These are phyloP conservation scores for Alternaria sp. DNA, from an alignment of 2,329 filamentous ascomycete genomes.

Conservation along the genomic window DNA sequence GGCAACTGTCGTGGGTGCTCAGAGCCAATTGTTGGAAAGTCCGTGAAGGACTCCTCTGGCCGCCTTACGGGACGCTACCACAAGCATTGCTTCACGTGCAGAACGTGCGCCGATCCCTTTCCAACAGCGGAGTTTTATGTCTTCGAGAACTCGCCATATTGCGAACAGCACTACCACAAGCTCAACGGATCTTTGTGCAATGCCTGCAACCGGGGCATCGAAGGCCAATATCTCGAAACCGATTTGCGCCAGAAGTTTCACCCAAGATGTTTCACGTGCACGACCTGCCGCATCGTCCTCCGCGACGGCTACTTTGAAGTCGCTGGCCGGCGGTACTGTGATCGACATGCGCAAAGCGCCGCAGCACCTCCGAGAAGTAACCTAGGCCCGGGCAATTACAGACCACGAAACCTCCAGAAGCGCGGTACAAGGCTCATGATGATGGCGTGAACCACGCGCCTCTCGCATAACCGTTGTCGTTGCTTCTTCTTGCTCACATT, in stretches of 20 bases:
- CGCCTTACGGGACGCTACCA: conserved; percentile 92
- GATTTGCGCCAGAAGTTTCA: conserved; percentile 81
- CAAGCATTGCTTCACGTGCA: conserved; percentile 92
- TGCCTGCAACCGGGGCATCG: conserved; percentile 82
- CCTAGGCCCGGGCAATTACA: conserved; percentile 47
- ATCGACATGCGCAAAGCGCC: conserved; percentile 78
- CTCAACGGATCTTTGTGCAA: conserved; percentile 87
- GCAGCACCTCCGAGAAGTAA: conserved; percentile 48
- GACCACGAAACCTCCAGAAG: conserved; percentile 53
- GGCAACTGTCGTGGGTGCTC: conserved; percentile 85
- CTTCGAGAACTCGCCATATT: conserved; percentile 84
- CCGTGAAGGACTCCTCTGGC: conserved; percentile 90
- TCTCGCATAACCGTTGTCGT: not conserved
- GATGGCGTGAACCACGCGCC: conserved; percentile 47
- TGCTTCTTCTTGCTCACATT: not conserved
- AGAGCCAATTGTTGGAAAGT: conserved; percentile 82
- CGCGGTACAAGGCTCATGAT: conserved; percentile 60
- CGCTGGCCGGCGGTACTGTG: conserved; percentile 79
- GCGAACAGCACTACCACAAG: conserved; percentile 89
- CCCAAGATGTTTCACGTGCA: conserved; percentile 83
- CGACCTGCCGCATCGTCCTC: conserved; percentile 75
- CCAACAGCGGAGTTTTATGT: conserved; percentile 92
- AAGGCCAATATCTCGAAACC: conserved; percentile 91
- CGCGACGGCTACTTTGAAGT: conserved; percentile 92
- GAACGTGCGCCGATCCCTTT: conserved; percentile 81